Conservation (phyloP, 73 alveolate genomes). For the Paramecium tetraurelia region DNA sequence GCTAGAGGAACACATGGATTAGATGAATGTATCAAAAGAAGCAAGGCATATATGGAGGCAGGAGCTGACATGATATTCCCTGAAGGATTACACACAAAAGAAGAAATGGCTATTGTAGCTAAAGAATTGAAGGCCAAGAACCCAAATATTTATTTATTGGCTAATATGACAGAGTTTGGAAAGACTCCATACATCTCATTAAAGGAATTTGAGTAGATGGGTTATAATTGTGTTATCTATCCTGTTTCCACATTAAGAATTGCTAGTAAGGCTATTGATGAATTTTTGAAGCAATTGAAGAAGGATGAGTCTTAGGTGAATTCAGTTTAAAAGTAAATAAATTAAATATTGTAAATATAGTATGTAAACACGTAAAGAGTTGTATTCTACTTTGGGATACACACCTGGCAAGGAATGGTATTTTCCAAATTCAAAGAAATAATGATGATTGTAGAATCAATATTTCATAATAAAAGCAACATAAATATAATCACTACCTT, state of each 20-base stretch:
- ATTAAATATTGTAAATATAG: constrained; percentile 7
- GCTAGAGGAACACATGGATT: constrained; percentile 87
- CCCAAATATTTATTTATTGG: constrained; percentile 63
- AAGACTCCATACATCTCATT: constrained; percentile 73
- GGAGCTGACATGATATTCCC: constrained; percentile 99
- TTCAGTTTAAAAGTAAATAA: constrained; percentile 59
- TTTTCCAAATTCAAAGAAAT: constrained; percentile 62
- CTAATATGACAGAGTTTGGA: constrained; percentile 93
- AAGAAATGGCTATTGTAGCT: constrained; percentile 59
- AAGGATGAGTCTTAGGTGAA: constrained; percentile 62
- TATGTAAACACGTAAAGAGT: constrained; percentile 76
- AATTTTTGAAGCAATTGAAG: constrained; percentile 62
- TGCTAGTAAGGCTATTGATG: constrained; percentile 86
- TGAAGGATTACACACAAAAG: constrained; percentile 72
- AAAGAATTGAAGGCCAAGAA: constrained; percentile 34
- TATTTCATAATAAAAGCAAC: neutral
- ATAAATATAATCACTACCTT: neutral
- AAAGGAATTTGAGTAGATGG: constrained; percentile 66
- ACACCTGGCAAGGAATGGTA: constrained; percentile 76
- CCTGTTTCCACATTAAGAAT: constrained; percentile 93
- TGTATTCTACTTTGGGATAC: constrained; percentile 64
- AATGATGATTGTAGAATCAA: neutral
- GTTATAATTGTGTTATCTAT: constrained; percentile 86
- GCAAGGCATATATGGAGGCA: constrained; percentile 83
- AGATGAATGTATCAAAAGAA: constrained; percentile 69